Percentiles rank a stretch among this genome's conserved stretches.
These are phyloP conservation scores for Sporisorium graminicola DNA, from an alignment of 1,284 basidiomycete species.

Conservation along the genomic window DNA sequence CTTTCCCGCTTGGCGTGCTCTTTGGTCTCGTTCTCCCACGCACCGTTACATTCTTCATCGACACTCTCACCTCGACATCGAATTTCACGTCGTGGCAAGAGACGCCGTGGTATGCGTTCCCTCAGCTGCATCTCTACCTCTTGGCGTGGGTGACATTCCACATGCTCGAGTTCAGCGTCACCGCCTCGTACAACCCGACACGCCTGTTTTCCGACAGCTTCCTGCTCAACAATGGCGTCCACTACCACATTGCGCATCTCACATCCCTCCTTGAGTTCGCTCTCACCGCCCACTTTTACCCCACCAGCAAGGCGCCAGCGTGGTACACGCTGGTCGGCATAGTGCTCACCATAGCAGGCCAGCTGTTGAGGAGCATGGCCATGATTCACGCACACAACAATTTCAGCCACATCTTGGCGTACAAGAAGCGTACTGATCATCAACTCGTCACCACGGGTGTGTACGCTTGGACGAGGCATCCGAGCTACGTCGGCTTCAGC, in stretches of 20 bases:
- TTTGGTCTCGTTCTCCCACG: slow-evolving; percentile 45
- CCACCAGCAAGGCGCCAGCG: slow-evolving; percentile 12
- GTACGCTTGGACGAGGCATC: slow-evolving; percentile 80
- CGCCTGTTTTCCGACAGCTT: slow-evolving; percentile 95
- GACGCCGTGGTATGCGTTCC: slow-evolving; percentile 12
- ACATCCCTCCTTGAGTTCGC: slow-evolving; percentile 85
- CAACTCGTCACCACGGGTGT: slow-evolving; percentile 63
- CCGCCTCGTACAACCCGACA: slow-evolving; percentile 92
- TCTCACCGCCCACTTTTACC: slow-evolving; percentile 66
- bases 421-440: slow-evolving; percentile 60
- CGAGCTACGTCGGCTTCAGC: slow-evolving; percentile 96
- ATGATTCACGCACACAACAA: slow-evolving; percentile 96
- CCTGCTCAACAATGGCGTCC: slow-evolving; percentile 87
- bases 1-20: slow-evolving; percentile 53
- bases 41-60: slow-evolving; percentile 14
- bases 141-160: slow-evolving; percentile 77
- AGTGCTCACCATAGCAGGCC: slow-evolving; percentile 78
- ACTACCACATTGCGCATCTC: slow-evolving; percentile 88
- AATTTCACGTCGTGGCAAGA: neutral
- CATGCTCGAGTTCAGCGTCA: slow-evolving; percentile 93
- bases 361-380: slow-evolving; percentile 83
- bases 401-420: slow-evolving; percentile 80
- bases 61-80: neutral
- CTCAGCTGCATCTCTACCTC: slow-evolving; percentile 57
- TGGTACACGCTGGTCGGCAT: slow-evolving; percentile 73